Evolutionary conservation across 78 protist genomes (phyloP).

Genomic region (Dictyostelium firmibasis): DNA sequence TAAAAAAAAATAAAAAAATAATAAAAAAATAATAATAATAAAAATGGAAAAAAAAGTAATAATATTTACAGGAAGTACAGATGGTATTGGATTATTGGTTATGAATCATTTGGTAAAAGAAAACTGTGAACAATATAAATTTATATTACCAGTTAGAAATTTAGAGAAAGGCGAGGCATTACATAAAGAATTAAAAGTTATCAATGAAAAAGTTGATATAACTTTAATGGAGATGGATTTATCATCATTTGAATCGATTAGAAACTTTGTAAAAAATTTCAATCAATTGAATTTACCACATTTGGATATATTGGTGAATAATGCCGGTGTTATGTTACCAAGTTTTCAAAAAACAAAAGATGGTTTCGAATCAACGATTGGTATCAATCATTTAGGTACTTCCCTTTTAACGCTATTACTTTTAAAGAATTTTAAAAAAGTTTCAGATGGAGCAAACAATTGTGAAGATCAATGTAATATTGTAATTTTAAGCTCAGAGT

Average conservation of each 20-base stretch:
- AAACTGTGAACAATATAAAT: neutral
- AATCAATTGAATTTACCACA: neutral
- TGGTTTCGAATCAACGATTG: conserved; percentile 28
- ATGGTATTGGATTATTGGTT: conserved; percentile 28
- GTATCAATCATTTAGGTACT: conserved; percentile 48
- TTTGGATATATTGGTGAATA: conserved; percentile 32
- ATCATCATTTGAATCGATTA: conserved; percentile 40
- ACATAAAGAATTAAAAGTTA: neutral
- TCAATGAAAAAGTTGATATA: neutral
- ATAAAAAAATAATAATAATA: neutral
- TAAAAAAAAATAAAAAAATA: too few relatives aligned
- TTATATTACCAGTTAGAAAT: conserved; percentile 28
- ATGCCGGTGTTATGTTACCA: conserved; percentile 41
- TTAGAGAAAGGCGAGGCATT: neutral
- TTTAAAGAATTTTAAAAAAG: neutral
- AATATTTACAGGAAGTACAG: conserved; percentile 11
- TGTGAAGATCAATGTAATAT: neutral
- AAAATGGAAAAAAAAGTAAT: neutral
- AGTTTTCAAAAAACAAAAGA: neutral
- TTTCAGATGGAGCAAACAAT: neutral
- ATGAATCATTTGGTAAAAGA: conserved; percentile 12
- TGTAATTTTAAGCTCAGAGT: neutral
- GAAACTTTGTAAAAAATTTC: conserved; percentile 24
- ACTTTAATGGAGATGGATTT: conserved; percentile 39
- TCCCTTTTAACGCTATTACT: conserved; percentile 22